These are phyloP conservation scores for Stephania japonica DNA, from an alignment of 164 flowering plant genomes.

Conservation along the genomic window DNA sequence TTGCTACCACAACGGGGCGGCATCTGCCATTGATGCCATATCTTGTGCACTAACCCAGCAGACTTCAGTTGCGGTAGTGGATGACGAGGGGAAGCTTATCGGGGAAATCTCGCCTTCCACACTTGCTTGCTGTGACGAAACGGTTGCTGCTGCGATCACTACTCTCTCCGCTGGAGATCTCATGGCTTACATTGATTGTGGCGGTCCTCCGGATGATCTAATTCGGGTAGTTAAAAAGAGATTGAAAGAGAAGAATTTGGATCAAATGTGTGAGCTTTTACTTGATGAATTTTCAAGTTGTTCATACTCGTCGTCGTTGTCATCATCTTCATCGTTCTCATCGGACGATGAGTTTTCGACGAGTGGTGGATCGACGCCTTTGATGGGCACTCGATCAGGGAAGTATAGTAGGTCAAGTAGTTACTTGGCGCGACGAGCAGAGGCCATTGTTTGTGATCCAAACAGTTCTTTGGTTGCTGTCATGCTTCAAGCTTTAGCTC, in stretches of 20 bases:
- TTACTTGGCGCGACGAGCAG: slow-evolving; percentile 56
- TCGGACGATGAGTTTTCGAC: slow-evolving; percentile 52
- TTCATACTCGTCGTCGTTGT: slow-evolving; percentile 12
- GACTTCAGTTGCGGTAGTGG: slow-evolving; percentile 75
- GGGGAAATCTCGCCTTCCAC: slow-evolving; percentile 89
- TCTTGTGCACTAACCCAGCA: slow-evolving; percentile 40
- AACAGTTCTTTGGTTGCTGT: slow-evolving; percentile 86
- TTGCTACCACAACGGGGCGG: slow-evolving; percentile 59
- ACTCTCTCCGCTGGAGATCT: slow-evolving; percentile 79
- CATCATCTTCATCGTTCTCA: slow-evolving; percentile 24
- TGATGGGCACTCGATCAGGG: slow-evolving; percentile 11
- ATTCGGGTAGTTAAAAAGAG: slow-evolving; percentile 41
- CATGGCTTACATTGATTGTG: slow-evolving; percentile 83
- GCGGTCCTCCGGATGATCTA: slow-evolving; percentile 70
- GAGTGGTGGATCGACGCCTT: slow-evolving; percentile 6
- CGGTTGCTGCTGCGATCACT: slow-evolving; percentile 62
- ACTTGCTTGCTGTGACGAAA: slow-evolving; percentile 65
- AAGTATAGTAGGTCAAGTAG: slow-evolving; percentile 41
- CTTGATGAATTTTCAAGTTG: slow-evolving; percentile 17
- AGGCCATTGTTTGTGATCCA: slow-evolving; percentile 76
- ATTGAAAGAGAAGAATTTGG: slow-evolving; percentile 43
- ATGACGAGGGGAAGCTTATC: slow-evolving; percentile 46
- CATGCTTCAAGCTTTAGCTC: slow-evolving; percentile 90
- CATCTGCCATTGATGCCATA: slow-evolving; percentile 42
- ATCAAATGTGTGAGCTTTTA: slow-evolving; percentile 45